Percentiles rank a stretch among this genome's conserved stretches.
Conservation (phyloP, 495 filamentous ascomycete species). For the Margaritispora aquatica region DNA sequence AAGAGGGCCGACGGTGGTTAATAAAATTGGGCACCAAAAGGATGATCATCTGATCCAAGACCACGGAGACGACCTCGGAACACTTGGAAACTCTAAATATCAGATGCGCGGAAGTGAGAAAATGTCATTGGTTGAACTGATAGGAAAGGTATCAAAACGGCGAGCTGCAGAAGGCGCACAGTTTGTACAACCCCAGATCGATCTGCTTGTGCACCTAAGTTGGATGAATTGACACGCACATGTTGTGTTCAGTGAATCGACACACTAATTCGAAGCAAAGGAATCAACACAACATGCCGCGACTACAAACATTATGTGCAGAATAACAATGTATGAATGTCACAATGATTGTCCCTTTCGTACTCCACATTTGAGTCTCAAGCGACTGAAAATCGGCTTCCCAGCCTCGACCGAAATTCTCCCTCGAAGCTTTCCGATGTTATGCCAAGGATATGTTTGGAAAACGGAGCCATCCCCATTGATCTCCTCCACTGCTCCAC, state of each 20-base stretch:
- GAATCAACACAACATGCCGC: not conserved
- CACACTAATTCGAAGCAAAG: not conserved
- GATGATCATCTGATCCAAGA: not conserved
- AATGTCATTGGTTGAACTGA: conserved; percentile 8
- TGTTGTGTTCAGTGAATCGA: not conserved
- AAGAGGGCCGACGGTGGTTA: not conserved
- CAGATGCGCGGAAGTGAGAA: not conserved
- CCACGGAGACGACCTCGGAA: not conserved
- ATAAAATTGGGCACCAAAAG: too few relatives aligned
- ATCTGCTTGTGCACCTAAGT: not conserved
- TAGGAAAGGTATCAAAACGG: conserved; percentile 10
- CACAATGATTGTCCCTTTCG: too few relatives aligned
- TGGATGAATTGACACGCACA: too few relatives aligned
- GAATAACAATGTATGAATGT: too few relatives aligned
- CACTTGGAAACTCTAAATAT: not conserved
- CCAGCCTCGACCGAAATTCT: not conserved
- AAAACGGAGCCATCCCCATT: not conserved
- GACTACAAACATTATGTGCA: too few relatives aligned
- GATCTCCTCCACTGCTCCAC: too few relatives aligned
- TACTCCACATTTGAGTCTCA: too few relatives aligned
- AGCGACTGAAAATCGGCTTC: not conserved
- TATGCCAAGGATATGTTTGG: not conserved
- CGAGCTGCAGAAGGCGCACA: conserved; percentile 9
- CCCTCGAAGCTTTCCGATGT: not conserved
- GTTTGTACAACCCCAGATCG: not conserved